A percentile compares a stretch with the other conserved stretches of the same genome.
These are phyloP conservation scores for Elongisporangium senticosum DNA, from an alignment of 352 stramenopile genomes.

Conservation along the genomic window DNA sequence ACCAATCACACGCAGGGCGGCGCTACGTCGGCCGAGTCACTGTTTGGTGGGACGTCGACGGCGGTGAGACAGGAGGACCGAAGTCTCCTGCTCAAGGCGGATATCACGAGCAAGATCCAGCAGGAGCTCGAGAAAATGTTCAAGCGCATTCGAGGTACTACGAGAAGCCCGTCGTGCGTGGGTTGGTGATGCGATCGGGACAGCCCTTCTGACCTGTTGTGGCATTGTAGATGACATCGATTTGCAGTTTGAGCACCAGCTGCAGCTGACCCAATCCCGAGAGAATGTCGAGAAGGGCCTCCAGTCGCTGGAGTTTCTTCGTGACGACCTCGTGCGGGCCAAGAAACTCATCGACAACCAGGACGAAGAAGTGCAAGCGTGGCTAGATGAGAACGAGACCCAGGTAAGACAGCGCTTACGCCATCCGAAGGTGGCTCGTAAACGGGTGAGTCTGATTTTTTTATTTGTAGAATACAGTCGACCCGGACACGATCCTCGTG, in stretches of 20 bases:
- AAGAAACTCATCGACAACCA: slow-evolving; percentile 47
- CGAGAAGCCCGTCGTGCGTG: not conserved
- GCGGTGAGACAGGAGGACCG: slow-evolving; percentile 32
- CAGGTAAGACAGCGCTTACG: slow-evolving; percentile 30
- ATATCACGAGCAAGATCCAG: slow-evolving; percentile 78
- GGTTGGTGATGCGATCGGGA: not conserved
- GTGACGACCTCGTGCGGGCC: slow-evolving; percentile 55
- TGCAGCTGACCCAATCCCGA: slow-evolving; percentile 73
- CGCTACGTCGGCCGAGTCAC: slow-evolving; percentile 19
- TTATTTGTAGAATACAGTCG: slow-evolving; percentile 45
- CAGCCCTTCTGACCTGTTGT: not conserved
- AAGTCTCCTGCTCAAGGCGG: slow-evolving; percentile 43
- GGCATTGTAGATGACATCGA: slow-evolving; percentile 58
- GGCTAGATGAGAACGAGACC: slow-evolving; percentile 72
- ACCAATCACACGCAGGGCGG: not conserved
- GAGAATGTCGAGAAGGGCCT: slow-evolving; percentile 73
- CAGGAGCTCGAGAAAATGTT: slow-evolving; percentile 71
- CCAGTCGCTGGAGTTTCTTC: slow-evolving; percentile 66
- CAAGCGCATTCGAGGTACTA: slow-evolving; percentile 64
- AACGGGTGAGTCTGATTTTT: not conserved
- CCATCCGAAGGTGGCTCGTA: not conserved
- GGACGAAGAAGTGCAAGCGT: slow-evolving; percentile 50
- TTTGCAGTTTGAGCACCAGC: slow-evolving; percentile 81
- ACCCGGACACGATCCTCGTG: slow-evolving; percentile 76
- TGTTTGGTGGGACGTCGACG: slow-evolving; percentile 33